A percentile compares a stretch with the other conserved stretches of the same genome.
Evolutionary conservation across 306 rosid species (phyloP).

Genomic region (Quercus parvula): DNA sequence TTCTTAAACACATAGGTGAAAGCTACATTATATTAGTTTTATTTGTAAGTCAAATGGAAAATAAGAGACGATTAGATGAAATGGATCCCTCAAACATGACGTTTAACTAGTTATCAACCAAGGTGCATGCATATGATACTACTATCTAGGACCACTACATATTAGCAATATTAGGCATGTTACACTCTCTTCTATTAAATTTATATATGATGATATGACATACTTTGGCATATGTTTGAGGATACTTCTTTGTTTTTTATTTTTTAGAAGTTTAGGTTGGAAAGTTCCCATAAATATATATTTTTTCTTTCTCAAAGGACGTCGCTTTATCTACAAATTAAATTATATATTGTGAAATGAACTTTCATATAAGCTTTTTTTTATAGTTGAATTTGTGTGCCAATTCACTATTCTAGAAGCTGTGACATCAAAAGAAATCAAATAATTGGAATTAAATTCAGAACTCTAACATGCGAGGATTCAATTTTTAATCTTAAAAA

Average conservation of each 20-base stretch:
- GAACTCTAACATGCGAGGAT: background rate
- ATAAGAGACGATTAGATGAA: constrained; percentile 32
- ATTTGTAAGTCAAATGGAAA: constrained; percentile 4
- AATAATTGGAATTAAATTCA: background rate
- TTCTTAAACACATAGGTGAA: background rate
- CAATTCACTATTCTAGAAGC: constrained; percentile 22
- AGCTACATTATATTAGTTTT: background rate
- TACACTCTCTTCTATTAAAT: background rate
- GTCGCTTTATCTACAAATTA: constrained; percentile 5
- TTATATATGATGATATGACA: background rate
- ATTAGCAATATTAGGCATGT: background rate
- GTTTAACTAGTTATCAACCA: constrained; percentile 17
- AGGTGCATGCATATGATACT: constrained; percentile 26
- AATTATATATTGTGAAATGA: background rate
- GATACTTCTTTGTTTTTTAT: background rate
- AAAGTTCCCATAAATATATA: background rate
- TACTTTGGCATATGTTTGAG: constrained; percentile 10
- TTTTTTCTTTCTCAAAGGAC: background rate
- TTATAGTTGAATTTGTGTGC: background rate
- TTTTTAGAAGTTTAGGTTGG: constrained; percentile 24
- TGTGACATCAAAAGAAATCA: background rate
- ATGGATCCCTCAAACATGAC: constrained; percentile 45
- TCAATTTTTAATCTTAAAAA: background rate
- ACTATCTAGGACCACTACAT: background rate
- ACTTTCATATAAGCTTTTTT: background rate